Evolutionary conservation across 176 grass and related monocot species (phyloP).

Genomic region (Poa annua): DNA sequence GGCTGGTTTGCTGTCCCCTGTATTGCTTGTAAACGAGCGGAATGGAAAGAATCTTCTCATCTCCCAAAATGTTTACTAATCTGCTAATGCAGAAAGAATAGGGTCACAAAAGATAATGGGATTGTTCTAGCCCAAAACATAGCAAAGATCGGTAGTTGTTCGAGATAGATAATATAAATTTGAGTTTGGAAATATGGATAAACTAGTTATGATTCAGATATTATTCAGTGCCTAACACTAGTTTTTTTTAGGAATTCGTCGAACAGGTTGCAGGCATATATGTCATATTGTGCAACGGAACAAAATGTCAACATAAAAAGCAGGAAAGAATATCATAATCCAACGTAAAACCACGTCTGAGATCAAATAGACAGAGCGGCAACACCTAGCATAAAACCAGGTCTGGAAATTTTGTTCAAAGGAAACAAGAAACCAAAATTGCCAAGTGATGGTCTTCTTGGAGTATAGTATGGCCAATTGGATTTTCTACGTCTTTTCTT

Average conservation of each 20-base stretch:
- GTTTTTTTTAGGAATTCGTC: constrained; percentile 4
- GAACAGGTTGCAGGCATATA: neutral
- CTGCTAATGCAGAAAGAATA: constrained; percentile 19
- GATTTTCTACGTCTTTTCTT: neutral
- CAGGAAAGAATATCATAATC: neutral
- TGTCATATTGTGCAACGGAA: neutral
- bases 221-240: neutral
- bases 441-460: neutral
- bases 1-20: constrained; percentile 9
- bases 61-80: constrained; percentile 12
- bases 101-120: neutral
- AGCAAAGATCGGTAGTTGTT: neutral
- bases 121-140: constrained; percentile 1
- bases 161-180: neutral
- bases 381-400: neutral
- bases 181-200: neutral
- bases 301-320: neutral
- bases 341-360: neutral
- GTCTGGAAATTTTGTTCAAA: neutral
- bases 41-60: constrained; percentile 83
- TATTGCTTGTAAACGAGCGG: constrained; percentile 61
- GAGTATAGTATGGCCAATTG: neutral
- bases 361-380: neutral
- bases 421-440: neutral
- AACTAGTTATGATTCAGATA: neutral